These are phyloP conservation scores for Jaminaea rosea DNA, from an alignment of 1,284 basidiomycete genomes.

Conservation along the genomic window DNA sequence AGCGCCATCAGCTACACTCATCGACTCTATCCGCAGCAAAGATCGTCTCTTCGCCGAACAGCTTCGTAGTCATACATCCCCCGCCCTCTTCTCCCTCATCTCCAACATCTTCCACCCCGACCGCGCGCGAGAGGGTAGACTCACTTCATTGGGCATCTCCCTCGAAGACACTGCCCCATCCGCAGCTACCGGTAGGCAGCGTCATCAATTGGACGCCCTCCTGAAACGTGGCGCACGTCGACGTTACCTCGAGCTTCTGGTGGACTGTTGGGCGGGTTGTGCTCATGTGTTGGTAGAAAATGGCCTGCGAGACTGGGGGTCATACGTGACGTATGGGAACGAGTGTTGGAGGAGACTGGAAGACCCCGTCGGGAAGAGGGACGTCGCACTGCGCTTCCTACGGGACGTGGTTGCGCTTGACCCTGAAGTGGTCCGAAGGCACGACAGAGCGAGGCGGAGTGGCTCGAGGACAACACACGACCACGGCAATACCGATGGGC, in stretches of 20 bases:
- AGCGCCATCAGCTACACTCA: too few relatives aligned
- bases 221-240: slow-evolving; percentile 39
- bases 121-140: slow-evolving; percentile 6
- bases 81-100: slow-evolving; percentile 59
- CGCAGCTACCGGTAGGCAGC: slow-evolving; percentile 12
- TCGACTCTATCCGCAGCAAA: slow-evolving; percentile 14
- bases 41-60: slow-evolving; percentile 49
- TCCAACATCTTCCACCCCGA: slow-evolving; percentile 52
- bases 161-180: background rate
- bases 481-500: too few relatives aligned
- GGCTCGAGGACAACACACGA: too few relatives aligned
- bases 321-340: slow-evolving; percentile 56
- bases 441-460: too few relatives aligned
- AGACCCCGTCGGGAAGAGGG: slow-evolving; percentile 54
- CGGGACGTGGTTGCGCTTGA: slow-evolving; percentile 60
- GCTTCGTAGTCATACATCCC: slow-evolving; percentile 55
- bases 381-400: slow-evolving; percentile 64
- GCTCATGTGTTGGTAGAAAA: slow-evolving; percentile 61
- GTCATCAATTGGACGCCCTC: background rate
- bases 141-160: background rate
- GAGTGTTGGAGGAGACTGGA: slow-evolving; percentile 59
- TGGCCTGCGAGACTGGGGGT: slow-evolving; percentile 59
- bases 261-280: slow-evolving; percentile 71
- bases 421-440: slow-evolving; percentile 43
- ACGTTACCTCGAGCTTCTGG: slow-evolving; percentile 53